A percentile compares a stretch with the other conserved stretches of the same genome.
These are phyloP conservation scores for Stagonosporopsis tanaceti DNA, from an alignment of 2,329 filamentous ascomycete genomes.

Conservation along the genomic window DNA sequence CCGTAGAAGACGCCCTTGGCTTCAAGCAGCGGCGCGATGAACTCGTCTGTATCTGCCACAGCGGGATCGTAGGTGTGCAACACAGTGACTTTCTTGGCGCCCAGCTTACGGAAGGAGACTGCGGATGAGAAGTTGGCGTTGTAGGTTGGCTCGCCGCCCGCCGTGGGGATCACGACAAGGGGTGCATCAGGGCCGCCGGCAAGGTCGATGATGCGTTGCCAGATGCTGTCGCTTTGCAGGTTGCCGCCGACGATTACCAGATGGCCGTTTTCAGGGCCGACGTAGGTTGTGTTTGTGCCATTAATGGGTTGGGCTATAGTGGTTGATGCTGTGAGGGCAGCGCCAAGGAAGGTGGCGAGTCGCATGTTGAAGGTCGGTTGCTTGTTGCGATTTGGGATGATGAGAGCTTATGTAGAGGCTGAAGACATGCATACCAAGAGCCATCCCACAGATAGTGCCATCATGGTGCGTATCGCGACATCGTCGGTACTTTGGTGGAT, in stretches of 20 bases:
- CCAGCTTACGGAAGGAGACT: conserved; percentile 25
- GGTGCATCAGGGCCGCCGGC: conserved; percentile 33
- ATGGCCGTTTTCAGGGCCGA: conserved; percentile 35
- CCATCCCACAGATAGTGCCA: conserved; percentile 1
- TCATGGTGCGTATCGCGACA: conserved; percentile 17
- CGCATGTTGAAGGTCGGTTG: conserved; percentile 14
- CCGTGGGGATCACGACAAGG: conserved; percentile 36
- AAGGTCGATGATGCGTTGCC: conserved; percentile 36
- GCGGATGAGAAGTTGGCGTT: conserved; percentile 30
- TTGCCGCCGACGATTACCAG: conserved; percentile 39
- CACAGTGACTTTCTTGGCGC: conserved; percentile 35
- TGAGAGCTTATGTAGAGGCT: neutral
- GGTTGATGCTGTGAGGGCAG: conserved; percentile 13
- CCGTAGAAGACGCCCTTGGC: conserved; percentile 36
- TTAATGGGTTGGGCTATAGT: conserved; percentile 23
- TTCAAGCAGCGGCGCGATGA: conserved; percentile 29
- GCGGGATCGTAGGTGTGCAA: conserved; percentile 37
- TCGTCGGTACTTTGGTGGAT: conserved; percentile 7
- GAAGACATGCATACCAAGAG: neutral
- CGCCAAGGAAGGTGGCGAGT: conserved; percentile 13
- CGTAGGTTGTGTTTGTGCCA: conserved; percentile 25
- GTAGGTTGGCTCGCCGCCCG: conserved; percentile 34
- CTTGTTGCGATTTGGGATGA: neutral
- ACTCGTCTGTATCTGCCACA: conserved; percentile 33
- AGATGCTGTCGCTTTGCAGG: conserved; percentile 33